phyloP scores from a whole-genome alignment of 2,329 filamentous ascomycete genomes.

The Nemania diffusa region DNA sequence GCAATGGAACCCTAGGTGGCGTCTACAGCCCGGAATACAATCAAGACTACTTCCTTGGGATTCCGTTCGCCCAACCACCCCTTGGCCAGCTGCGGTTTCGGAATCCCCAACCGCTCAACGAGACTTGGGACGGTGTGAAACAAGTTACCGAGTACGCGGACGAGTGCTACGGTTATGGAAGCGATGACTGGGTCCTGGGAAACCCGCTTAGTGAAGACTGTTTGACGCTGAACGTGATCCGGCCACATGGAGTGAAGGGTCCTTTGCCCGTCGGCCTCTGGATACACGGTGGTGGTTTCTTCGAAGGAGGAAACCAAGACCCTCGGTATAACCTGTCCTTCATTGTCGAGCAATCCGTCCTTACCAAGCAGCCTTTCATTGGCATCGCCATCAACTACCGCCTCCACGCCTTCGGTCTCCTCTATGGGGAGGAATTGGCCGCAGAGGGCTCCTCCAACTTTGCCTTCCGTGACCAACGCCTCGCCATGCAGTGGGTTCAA shows the following conservation, averaged over 20 bases:
- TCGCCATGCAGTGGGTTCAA: conserved; percentile 6
- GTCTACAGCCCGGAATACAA: conserved; percentile 1
- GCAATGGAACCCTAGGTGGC: background rate
- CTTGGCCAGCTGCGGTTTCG: conserved; percentile 11
- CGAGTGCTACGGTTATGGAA: background rate
- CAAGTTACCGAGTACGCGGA: background rate
- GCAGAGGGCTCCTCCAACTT: background rate
- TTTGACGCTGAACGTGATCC: background rate
- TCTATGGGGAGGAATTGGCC: background rate
- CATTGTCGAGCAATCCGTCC: background rate
- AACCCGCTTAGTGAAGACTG: conserved; percentile 1
- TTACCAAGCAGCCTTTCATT: background rate
- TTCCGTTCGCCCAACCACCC: conserved; percentile 15
- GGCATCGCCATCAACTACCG: background rate
- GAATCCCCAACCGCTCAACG: background rate
- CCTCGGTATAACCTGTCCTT: background rate
- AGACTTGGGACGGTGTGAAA: background rate
- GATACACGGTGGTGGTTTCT: background rate
- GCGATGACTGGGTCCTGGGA: background rate
- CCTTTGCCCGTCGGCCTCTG: background rate
- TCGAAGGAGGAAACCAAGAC: background rate
- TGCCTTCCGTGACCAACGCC: background rate
- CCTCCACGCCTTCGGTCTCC: background rate
- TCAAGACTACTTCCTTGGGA: conserved; percentile 20
- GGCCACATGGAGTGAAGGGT: background rate